These are phyloP conservation scores for Ceratobasidium sp. DNA, from an alignment of 1,284 basidiomycete genomes.

Conservation along the genomic window DNA sequence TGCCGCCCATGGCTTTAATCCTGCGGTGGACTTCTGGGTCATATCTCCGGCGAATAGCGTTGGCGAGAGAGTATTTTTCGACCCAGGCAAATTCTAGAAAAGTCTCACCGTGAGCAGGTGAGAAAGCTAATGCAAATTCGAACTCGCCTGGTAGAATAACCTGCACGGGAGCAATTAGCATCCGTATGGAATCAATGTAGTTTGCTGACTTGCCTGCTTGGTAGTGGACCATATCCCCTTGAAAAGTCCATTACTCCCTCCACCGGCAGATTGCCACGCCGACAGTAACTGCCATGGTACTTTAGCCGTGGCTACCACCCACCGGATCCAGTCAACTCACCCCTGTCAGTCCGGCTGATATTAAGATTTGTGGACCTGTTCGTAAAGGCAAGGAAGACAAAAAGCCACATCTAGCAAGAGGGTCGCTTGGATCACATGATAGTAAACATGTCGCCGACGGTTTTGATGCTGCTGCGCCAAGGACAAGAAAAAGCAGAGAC, in stretches of 20 bases:
- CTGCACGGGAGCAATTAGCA: neutral
- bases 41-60: conserved; percentile 46
- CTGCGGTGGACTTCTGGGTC: conserved; percentile 39
- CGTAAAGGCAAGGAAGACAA: conserved; percentile 43
- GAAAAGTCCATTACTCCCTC: conserved; percentile 45
- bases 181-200: neutral
- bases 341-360: conserved; percentile 46
- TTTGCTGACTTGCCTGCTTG: conserved; percentile 24
- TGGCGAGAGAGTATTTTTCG: conserved; percentile 43
- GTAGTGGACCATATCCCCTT: conserved; percentile 42
- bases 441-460: conserved; percentile 38
- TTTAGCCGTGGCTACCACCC: neutral
- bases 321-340: conserved; percentile 19
- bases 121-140: neutral
- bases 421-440: conserved; percentile 24
- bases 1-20: conserved; percentile 24
- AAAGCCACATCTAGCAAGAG: conserved; percentile 42
- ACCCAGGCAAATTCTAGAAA: conserved; percentile 45
- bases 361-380: conserved; percentile 47
- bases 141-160: conserved; percentile 36
- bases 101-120: neutral
- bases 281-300: conserved; percentile 5
- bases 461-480: conserved; percentile 20
- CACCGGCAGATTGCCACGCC: conserved; percentile 48
- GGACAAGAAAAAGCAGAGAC: conserved; percentile 9